Base-by-base conservation (phyloP, 306 rosid species). In the Casuarina equisetifolia region DNA sequence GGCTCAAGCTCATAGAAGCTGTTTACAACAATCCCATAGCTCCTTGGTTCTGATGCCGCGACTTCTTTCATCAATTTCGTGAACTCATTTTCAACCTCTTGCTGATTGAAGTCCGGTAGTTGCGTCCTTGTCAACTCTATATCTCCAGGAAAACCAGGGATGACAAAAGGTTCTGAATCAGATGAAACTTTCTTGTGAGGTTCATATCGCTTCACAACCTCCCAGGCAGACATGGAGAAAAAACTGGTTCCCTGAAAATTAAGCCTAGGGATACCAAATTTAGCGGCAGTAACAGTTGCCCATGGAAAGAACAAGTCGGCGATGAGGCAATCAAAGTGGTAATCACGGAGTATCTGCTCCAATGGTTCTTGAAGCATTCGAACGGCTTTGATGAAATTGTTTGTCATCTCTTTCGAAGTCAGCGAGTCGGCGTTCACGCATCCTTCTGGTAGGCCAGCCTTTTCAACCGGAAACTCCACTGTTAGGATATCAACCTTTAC, bases 1-100 rank as follows among this genome's bases (percentile, higher is more conserved):
- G 46, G 55, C 66, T 89, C 96, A 0, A 88, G 92, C 53, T 88
- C 96, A 7, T 85, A 84, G 51, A 89, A 85, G 74, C 87, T 91
- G 58, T 91, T 85, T 8, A 81, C 74, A 46, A 91, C 52, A 72
- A 83, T 77, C 2, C 93, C 92, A 78, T 81, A 87, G 61, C 91
- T 84, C n/a, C 48, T 76, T 16, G 0, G 1, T 15, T 79, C 83
- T 1, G 84, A 80, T 68, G 83, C 82, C 55, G 13, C 53, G 8
- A 51, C 3, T 15, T 51, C 82, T 4, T 74, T 48, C 13, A 66
- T 35, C 16, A 82, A 0, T 16, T 19, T 73, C 8, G 8, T 3
- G 32, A 25, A 25, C 32, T 25, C 32, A 0, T 25, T 35, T 0
- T 48, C 67, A 6, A 63, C 78, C 0, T 38, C 42, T 3, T 6